A percentile compares a stretch with the other conserved stretches of the same genome.
phyloP scores from a whole-genome alignment of 495 filamentous ascomycete genomes.

The Aspergillus mulundensis region DNA sequence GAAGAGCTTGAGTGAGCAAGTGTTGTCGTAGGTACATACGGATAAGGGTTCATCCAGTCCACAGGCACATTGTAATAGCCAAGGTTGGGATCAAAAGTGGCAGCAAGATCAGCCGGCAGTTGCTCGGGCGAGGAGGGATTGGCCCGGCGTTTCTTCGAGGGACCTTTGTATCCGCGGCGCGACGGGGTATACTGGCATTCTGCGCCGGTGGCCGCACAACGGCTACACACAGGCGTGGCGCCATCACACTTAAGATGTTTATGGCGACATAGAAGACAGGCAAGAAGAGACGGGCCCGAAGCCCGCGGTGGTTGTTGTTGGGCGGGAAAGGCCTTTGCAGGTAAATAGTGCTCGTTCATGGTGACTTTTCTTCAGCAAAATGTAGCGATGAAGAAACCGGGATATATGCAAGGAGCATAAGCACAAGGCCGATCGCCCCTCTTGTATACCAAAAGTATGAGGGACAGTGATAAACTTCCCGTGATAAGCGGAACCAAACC shows the following conservation, averaged over 20 bases:
- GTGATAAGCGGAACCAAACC: not conserved
- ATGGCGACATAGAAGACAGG: conserved; percentile 55
- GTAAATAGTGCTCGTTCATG: conserved; percentile 20
- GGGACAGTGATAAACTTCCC: not conserved
- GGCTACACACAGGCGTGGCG: conserved; percentile 38
- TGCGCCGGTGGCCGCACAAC: conserved; percentile 30
- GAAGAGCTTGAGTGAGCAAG: conserved; percentile 17
- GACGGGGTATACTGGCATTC: conserved; percentile 45
- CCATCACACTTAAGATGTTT: conserved; percentile 57
- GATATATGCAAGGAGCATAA: not conserved
- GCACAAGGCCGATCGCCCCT: not conserved
- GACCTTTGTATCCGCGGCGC: conserved; percentile 46
- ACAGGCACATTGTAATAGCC: conserved; percentile 24
- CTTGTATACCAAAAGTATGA: not conserved
- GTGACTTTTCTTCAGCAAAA: conserved; percentile 1
- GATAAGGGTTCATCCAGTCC: conserved; percentile 28
- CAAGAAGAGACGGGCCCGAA: conserved; percentile 42
- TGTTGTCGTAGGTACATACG: conserved; percentile 26
- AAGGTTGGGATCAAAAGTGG: conserved; percentile 16
- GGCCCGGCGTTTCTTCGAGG: conserved; percentile 45
- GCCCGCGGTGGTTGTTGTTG: conserved; percentile 10
- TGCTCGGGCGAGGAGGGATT: conserved; percentile 33
- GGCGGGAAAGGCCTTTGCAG: conserved; percentile 1
- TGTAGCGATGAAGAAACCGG: not conserved
- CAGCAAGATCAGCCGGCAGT: conserved; percentile 19